phyloP scores from a whole-genome alignment of 305 asterid species.

The Fraxinus nigra region DNA sequence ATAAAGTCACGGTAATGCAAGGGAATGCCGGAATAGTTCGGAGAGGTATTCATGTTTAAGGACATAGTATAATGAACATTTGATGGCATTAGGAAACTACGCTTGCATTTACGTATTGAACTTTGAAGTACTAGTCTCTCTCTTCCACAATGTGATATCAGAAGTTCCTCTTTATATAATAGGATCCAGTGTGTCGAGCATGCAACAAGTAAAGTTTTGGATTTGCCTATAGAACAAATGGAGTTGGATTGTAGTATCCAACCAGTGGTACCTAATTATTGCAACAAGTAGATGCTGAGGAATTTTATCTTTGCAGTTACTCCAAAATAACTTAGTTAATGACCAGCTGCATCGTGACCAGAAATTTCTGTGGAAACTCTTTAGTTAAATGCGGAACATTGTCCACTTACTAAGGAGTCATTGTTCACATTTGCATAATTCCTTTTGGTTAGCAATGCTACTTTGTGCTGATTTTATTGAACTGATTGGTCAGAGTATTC shows the following conservation, averaged over 20 bases:
- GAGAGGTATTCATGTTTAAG: constrained; percentile 4
- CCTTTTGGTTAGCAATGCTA: constrained; percentile 3
- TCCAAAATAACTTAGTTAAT: background rate
- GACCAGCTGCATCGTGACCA: background rate
- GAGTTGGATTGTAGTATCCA: background rate
- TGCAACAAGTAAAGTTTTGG: background rate
- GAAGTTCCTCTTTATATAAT: background rate
- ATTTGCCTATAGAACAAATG: background rate
- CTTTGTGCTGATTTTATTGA: background rate
- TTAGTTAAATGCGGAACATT: background rate
- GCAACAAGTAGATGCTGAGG: background rate
- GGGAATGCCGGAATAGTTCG: constrained; percentile 3
- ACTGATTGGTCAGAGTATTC: background rate
- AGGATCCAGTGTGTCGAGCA: background rate
- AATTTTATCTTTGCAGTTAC: background rate
- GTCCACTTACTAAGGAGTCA: background rate
- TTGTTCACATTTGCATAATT: background rate
- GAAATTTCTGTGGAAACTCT: background rate
- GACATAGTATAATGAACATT: background rate
- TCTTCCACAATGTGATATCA: background rate
- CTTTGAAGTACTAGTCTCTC: background rate
- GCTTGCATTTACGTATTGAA: background rate
- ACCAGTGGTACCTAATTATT: background rate
- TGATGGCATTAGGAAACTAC: background rate
- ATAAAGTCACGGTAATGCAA: background rate